Percentiles rank a stretch among this genome's conserved stretches.
Evolutionary conservation across 805 yeast species (phyloP).

Genomic region (Teunomyces panamensis): DNA sequence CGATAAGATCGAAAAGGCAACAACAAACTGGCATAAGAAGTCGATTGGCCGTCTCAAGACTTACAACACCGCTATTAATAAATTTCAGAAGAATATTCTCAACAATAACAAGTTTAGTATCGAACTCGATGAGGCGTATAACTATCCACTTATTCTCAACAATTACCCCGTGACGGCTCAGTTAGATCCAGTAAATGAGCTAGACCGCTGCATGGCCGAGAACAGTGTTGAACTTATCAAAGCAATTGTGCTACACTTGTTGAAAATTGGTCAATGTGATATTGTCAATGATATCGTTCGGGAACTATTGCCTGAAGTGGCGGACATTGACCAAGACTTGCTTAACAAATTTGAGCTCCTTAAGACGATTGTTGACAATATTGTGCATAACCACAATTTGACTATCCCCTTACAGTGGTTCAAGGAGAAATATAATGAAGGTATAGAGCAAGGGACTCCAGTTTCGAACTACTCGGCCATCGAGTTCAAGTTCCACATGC

Average conservation of each 20-base stretch:
- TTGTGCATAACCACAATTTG: slow-evolving; percentile 30
- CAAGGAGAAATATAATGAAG: slow-evolving; percentile 17
- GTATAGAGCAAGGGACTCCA: slow-evolving; percentile 1
- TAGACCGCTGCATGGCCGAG: slow-evolving; percentile 14
- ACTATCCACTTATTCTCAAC: slow-evolving; percentile 32
- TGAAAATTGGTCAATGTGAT: slow-evolving; percentile 40
- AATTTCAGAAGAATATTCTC: slow-evolving; percentile 32
- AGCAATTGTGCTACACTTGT: slow-evolving; percentile 36
- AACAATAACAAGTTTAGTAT: slow-evolving; percentile 25
- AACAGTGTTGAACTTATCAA: slow-evolving; percentile 32
- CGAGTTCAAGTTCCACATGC: slow-evolving; percentile 41
- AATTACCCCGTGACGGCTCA: slow-evolving; percentile 19
- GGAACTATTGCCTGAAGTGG: slow-evolving; percentile 17
- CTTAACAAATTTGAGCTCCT: slow-evolving; percentile 26
- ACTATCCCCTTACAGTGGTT: slow-evolving; percentile 34
- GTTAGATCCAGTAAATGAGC: background rate
- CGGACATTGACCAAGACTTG: slow-evolving; percentile 20
- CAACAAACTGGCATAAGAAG: slow-evolving; percentile 33
- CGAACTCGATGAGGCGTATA: slow-evolving; percentile 41
- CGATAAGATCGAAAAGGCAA: slow-evolving; percentile 13
- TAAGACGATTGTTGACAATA: slow-evolving; percentile 33
- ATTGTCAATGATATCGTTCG: slow-evolving; percentile 28
- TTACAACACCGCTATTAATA: slow-evolving; percentile 34
- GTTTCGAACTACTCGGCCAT: slow-evolving; percentile 14
- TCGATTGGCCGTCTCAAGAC: slow-evolving; percentile 32